A percentile compares a stretch with the other conserved stretches of the same genome.
These are phyloP conservation scores for Alternaria longipes DNA, from an alignment of 2,329 filamentous ascomycete species.

Conservation along the genomic window DNA sequence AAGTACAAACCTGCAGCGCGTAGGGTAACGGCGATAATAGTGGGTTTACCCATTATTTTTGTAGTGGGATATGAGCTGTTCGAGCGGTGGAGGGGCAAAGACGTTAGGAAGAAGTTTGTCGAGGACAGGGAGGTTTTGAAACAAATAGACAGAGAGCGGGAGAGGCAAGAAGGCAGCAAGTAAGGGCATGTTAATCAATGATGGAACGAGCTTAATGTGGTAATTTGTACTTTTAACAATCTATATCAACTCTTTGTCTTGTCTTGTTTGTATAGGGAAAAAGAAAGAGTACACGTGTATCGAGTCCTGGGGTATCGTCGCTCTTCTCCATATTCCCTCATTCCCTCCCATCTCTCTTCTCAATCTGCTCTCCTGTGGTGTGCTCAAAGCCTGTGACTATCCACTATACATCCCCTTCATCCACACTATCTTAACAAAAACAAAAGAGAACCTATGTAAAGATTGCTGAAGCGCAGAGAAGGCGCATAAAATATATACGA, in stretches of 20 bases:
- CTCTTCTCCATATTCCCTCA: not conserved
- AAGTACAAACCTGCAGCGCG: constrained; percentile 48
- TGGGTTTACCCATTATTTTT: constrained; percentile 45
- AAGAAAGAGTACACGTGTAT: not conserved
- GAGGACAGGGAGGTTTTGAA: not conserved
- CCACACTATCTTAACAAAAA: not conserved
- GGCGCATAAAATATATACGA: constrained; percentile 5
- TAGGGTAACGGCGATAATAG: constrained; percentile 46
- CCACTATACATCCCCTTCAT: not conserved
- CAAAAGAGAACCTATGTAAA: not conserved
- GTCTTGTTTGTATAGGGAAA: not conserved
- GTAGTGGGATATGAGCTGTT: constrained; percentile 48
- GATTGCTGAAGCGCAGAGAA: not conserved
- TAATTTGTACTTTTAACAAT: not conserved
- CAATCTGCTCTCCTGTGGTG: not conserved
- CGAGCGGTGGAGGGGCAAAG: constrained; percentile 32
- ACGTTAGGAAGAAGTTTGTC: constrained; percentile 28
- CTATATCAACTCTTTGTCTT: not conserved
- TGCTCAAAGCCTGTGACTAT: not conserved
- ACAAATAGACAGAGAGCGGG: not conserved
- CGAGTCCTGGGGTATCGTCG: too few species aligned
- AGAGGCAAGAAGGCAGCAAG: not conserved
- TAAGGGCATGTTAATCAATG: not conserved
- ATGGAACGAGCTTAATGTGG: not conserved
- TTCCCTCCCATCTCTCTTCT: not conserved